Evolutionary conservation across 306 rosid species (phyloP).

Genomic region (Vigna reflexopilosa): DNA sequence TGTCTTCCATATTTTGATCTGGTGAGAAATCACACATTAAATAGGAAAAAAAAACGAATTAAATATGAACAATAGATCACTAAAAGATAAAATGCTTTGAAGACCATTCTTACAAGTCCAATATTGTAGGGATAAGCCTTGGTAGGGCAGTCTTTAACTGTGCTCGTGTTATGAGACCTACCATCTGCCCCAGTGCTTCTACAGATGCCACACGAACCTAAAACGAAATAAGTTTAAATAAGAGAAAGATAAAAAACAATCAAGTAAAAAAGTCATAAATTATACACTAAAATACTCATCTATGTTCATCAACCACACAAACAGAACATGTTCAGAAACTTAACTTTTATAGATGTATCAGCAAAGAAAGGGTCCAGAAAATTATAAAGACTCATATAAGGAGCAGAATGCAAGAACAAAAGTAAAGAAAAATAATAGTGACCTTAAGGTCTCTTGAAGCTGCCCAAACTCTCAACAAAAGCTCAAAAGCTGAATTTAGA

Average conservation of each 20-base stretch:
- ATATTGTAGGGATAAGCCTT: constrained; percentile 85
- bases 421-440: constrained; percentile 12
- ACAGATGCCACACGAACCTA: constrained; percentile 85
- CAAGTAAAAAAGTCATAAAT: constrained; percentile 26
- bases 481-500: constrained; percentile 94
- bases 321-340: constrained; percentile 28
- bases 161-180: constrained; percentile 81
- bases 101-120: constrained; percentile 83
- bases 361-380: constrained; percentile 1
- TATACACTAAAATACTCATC: constrained; percentile 16
- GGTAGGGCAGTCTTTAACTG: constrained; percentile 91
- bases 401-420: neutral
- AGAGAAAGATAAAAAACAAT: constrained; percentile 30
- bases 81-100: constrained; percentile 22
- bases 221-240: constrained; percentile 38
- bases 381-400: constrained; percentile 31
- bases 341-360: constrained; percentile 3
- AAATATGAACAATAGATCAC: constrained; percentile 32
- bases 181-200: constrained; percentile 96
- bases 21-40: constrained; percentile 27
- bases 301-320: constrained; percentile 32
- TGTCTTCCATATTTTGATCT: constrained; percentile 26
- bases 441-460: constrained; percentile 94
- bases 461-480: constrained; percentile 93
- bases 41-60: constrained; percentile 5